A percentile compares a stretch with the other conserved stretches of the same genome.
Conservation (phyloP, 164 flowering plant genomes). For the Aristolochia contorta region DNA sequence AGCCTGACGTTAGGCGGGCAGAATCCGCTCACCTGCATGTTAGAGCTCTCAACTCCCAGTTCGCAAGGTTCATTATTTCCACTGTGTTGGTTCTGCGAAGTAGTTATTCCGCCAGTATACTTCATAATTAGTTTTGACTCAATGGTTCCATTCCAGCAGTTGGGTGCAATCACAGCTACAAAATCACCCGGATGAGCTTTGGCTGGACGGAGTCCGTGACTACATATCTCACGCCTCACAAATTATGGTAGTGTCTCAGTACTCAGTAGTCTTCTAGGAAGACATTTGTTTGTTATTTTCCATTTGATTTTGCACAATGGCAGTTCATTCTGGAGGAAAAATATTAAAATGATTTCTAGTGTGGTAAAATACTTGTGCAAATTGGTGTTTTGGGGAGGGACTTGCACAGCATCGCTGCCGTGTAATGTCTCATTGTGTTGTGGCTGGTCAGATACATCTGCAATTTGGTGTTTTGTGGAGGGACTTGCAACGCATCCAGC, state of each 20-base stretch:
- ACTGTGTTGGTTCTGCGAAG: neutral
- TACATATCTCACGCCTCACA: slow-evolving; percentile 68
- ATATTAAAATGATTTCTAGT: neutral
- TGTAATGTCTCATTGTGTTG: no score
- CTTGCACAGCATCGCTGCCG: no score
- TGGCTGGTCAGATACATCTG: no score
- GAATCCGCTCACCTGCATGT: slow-evolving; percentile 71
- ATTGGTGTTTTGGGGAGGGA: no score
- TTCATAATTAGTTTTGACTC: neutral
- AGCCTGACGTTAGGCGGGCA: slow-evolving; percentile 36
- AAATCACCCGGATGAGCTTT: slow-evolving; percentile 91
- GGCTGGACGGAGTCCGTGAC: slow-evolving; percentile 90
- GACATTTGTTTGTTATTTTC: neutral
- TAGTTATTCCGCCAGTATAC: neutral
- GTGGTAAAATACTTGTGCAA: no score
- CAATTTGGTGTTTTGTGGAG: no score
- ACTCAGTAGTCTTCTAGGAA: neutral
- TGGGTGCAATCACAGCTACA: slow-evolving; percentile 85
- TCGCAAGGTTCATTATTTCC: slow-evolving; percentile 51
- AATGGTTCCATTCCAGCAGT: slow-evolving; percentile 29
- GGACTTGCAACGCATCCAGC: no score
- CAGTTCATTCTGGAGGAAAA: neutral
- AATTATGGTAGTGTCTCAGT: slow-evolving; percentile 48
- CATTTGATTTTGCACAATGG: no score
- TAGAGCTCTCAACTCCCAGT: slow-evolving; percentile 87